These are phyloP conservation scores for Diaporthe citriasiana DNA, from an alignment of 2,329 filamentous ascomycete genomes.

Conservation along the genomic window DNA sequence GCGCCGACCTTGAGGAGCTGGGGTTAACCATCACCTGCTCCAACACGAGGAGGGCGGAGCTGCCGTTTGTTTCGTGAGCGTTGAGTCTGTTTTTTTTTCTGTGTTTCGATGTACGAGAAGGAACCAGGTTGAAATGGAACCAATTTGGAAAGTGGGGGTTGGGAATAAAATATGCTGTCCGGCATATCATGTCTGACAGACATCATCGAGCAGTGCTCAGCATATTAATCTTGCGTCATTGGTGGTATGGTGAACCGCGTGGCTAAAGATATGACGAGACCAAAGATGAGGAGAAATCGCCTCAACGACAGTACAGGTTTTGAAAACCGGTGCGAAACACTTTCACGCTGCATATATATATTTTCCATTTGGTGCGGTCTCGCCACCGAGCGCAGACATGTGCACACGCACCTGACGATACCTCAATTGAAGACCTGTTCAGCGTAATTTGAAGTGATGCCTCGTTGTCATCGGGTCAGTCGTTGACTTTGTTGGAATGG, in stretches of 20 bases:
- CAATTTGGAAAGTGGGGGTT: no score
- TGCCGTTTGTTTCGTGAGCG: background rate
- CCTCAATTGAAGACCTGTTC: constrained; percentile 15
- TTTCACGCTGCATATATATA: constrained; percentile 31
- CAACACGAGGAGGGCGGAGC: constrained; percentile 13
- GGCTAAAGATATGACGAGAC: background rate
- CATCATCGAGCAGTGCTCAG: constrained; percentile 20
- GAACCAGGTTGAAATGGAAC: background rate
- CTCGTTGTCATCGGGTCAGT: background rate
- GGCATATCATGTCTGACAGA: background rate
- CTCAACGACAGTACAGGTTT: constrained; percentile 13
- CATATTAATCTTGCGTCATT: background rate
- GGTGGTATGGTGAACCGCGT: background rate
- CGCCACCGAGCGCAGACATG: background rate
- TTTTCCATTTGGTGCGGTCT: constrained; percentile 4
- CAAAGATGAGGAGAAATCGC: background rate
- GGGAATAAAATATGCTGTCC: background rate
- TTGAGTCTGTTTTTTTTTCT: background rate
- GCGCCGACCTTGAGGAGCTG: constrained; percentile 54
- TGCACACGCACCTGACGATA: constrained; percentile 15
- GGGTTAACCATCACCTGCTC: constrained; percentile 39
- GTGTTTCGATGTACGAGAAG: background rate
- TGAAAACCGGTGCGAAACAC: background rate
- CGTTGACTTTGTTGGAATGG: background rate
- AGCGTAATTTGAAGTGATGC: background rate